Evolutionary conservation across 805 yeast genomes (phyloP).

Genomic region (Isabelozyma pseudorhagii): DNA sequence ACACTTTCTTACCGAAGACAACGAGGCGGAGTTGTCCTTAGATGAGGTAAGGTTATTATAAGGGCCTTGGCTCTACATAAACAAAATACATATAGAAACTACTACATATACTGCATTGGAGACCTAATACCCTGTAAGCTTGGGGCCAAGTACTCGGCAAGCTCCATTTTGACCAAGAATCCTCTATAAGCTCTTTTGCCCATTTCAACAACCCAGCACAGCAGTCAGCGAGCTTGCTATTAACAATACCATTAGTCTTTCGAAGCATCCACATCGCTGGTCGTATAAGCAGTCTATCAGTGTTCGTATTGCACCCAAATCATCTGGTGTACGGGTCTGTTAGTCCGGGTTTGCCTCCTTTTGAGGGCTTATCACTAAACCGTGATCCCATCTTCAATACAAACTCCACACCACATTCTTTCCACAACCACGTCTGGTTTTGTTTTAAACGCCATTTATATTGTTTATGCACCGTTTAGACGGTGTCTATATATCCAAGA

Average conservation of each 20-base stretch:
- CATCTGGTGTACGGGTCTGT: not conserved
- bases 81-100: too few species aligned
- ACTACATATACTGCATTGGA: too few species aligned
- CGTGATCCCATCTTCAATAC: not conserved
- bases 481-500: too few species aligned
- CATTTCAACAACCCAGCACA: too few species aligned
- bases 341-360: not conserved
- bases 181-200: too few species aligned
- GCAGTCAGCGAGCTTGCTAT: too few species aligned
- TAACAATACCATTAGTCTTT: not conserved
- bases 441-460: not conserved
- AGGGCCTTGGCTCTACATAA: too few species aligned
- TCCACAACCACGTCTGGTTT: not conserved
- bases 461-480: not conserved
- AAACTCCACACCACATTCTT: not conserved
- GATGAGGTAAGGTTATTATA: not conserved
- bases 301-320: too few species aligned
- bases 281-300: too few species aligned
- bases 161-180: too few species aligned
- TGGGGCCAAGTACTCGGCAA: too few species aligned
- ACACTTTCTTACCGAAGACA: slow-evolving; percentile 10
- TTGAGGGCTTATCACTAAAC: not conserved
- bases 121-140: not conserved
- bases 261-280: too few species aligned
- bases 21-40: not conserved